A percentile compares a stretch with the other conserved stretches of the same genome.
Evolutionary conservation across 169 alveolate genomes (phyloP).

Genomic region (Pseudocohnilembus persalinus): DNA sequence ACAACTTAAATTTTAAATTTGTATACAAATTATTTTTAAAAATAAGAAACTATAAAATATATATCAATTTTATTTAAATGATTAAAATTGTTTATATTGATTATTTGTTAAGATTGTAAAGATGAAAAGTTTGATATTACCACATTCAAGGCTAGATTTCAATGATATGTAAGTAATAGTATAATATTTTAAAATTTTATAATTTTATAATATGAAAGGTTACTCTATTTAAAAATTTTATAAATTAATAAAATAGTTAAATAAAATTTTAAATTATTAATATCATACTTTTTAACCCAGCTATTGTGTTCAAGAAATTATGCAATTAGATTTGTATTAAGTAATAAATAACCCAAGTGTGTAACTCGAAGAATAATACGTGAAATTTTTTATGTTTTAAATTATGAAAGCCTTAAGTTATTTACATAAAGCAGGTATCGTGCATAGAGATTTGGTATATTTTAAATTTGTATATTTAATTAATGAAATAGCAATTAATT

Average conservation of each 20-base stretch:
- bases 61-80: no score
- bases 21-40: no score
- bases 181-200: no score
- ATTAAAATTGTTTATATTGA: no score
- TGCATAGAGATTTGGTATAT: background rate
- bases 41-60: no score
- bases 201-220: background rate
- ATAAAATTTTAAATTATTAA: no score
- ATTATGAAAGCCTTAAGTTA: background rate
- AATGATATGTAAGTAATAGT: background rate
- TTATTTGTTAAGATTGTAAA: background rate
- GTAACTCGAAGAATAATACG: background rate
- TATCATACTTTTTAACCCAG: background rate
- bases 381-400: background rate
- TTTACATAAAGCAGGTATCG: background rate
- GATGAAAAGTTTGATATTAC: background rate
- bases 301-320: background rate
- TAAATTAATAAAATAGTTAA: no score
- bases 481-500: no score
- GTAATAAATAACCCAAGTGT: background rate
- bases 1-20: no score
- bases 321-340: background rate
- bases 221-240: no score
- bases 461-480: no score
- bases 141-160: background rate